Base-by-base conservation (phyloP, 1,139 yeast species). In the Blastobotrys buckinghamii region DNA sequence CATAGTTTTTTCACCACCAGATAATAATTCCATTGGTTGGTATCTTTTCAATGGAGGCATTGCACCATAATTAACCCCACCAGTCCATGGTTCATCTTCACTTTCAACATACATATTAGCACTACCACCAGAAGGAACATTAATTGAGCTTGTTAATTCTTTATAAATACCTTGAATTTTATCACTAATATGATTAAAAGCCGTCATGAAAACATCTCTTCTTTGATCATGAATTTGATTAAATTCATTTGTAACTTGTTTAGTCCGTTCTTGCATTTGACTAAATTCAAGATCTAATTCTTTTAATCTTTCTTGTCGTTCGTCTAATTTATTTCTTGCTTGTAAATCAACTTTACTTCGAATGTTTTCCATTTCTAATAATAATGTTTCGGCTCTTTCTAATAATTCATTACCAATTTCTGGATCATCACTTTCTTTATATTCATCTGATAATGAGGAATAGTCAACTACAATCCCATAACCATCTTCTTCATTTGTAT, bases 1-100 rank as follows among this genome's bases (percentile, higher is more conserved):
- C 68, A 92, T 84, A 1, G 97, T 87, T 65, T 90, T 89, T 63
- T 92, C 98, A 45, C 99, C 99, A 46, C 98, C 99, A 0, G 97
- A 88, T 13, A 92, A 73, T 53, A 86, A 78, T 51, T 88, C 96
- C 89, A 92, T 90, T 57, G 88, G 97, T 60, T 94, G 77, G 65
- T 89, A 92, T 57, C 97, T 75, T 61, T 92, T 94, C 80, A 86
- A 77, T 10, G 98, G 98, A 1, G 98, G 97, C 84, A 90, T 90
- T 0, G 96, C 96, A 64, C 89, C 95, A 61, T 88, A 94, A 58
- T 82, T 84, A 47, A 89, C 76, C 1, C 97, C 98, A 0, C 81
- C 80, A 39, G 77, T 68, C 60, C 82, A 94, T 6, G 96, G 61
- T 58, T 86, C 95, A 50, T 88, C 96, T 53, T 84, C 94, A 60